These are phyloP conservation scores for Biscutella laevigata DNA, from an alignment of 441 rosid species.

Conservation along the genomic window DNA sequence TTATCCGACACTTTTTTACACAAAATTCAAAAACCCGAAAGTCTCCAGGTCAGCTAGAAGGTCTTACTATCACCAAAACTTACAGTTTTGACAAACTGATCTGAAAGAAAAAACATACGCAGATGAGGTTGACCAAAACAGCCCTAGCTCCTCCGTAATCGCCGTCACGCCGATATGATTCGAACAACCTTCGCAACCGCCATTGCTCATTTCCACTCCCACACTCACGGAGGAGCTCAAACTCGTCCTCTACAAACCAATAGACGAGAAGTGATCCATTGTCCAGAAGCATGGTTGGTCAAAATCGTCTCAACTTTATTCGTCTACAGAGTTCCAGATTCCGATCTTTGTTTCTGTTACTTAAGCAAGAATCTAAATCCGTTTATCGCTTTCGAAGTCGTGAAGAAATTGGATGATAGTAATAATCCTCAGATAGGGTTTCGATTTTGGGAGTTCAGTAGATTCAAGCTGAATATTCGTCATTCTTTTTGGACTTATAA, in stretches of 20 bases:
- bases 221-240: constrained; percentile 26
- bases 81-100: too few species aligned
- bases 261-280: constrained; percentile 26
- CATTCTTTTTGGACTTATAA: constrained; percentile 53
- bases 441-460: constrained; percentile 57
- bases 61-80: too few species aligned
- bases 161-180: constrained; percentile 31
- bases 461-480: constrained; percentile 34
- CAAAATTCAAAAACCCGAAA: too few species aligned
- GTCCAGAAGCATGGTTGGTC: constrained; percentile 63
- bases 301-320: constrained; percentile 60
- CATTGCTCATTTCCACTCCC: constrained; percentile 35
- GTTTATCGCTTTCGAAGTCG: constrained; percentile 48
- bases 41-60: too few species aligned
- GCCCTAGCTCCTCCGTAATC: not conserved
- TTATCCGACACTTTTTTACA: too few species aligned
- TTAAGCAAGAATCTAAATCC: constrained; percentile 52
- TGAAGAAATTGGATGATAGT: constrained; percentile 43
- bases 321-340: constrained; percentile 27
- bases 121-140: constrained; percentile 13
- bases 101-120: not conserved
- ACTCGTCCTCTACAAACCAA: constrained; percentile 25
- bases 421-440: constrained; percentile 48
- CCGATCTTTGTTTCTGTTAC: constrained; percentile 40
- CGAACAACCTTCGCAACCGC: constrained; percentile 37